A percentile compares a stretch with the other conserved stretches of the same genome.
Conservation (phyloP, 495 filamentous ascomycete species). For the Chaetomium fimeti region DNA sequence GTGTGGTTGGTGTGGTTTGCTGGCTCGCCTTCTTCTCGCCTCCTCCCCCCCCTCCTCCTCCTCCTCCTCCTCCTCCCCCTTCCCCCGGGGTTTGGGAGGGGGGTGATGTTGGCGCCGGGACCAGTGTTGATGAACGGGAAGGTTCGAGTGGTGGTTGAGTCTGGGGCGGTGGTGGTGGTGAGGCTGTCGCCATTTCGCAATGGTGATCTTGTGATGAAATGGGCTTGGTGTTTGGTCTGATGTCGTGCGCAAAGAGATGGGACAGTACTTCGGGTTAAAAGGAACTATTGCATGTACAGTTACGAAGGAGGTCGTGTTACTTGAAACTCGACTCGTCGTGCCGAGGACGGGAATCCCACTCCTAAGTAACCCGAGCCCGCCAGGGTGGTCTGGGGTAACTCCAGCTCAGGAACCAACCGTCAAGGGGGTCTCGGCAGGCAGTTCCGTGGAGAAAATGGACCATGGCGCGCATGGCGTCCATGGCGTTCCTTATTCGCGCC, state of each 20-base stretch:
- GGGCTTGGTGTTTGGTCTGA: background rate
- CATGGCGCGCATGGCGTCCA: background rate
- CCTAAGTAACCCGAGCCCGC: background rate
- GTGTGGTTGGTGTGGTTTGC: background rate
- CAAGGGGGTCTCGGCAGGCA: slow-evolving; percentile 1
- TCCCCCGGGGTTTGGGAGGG: slow-evolving; percentile 9
- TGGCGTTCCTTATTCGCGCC: background rate
- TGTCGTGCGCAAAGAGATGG: too few relatives aligned
- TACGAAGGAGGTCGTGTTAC: background rate
- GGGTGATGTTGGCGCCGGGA: background rate
- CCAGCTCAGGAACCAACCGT: background rate
- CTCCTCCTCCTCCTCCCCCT: background rate
- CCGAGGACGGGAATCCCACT: background rate
- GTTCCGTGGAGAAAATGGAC: background rate
- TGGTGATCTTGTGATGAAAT: background rate
- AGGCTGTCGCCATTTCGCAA: slow-evolving; percentile 1
- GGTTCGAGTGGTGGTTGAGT: background rate
- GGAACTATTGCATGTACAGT: too few relatives aligned
- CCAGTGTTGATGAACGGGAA: background rate
- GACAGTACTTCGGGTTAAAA: too few relatives aligned
- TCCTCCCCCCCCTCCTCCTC: background rate
- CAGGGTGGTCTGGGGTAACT: background rate
- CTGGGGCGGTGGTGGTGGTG: background rate
- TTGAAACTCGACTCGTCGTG: slow-evolving; percentile 3
- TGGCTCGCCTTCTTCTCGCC: background rate